These are phyloP conservation scores for Helotiales sp. DNA, from an alignment of 2,329 filamentous ascomycete species.

Conservation along the genomic window DNA sequence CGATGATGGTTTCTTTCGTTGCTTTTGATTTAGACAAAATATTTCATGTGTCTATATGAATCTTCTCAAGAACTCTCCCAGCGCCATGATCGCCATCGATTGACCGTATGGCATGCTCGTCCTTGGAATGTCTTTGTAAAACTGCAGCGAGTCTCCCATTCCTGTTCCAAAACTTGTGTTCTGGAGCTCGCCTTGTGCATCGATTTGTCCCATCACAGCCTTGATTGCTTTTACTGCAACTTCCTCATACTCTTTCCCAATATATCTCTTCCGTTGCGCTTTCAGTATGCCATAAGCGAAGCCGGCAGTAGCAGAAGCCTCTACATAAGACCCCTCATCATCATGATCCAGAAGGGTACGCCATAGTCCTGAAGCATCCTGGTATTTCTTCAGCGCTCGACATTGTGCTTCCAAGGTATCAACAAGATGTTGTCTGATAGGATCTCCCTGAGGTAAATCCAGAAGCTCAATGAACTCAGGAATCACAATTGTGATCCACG, in stretches of 20 bases:
- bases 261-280: constrained; percentile 67
- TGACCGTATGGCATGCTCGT: constrained; percentile 86
- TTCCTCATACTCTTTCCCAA: constrained; percentile 59
- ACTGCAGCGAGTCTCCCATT: constrained; percentile 72
- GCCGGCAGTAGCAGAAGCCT: constrained; percentile 76
- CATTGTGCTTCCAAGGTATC: constrained; percentile 69
- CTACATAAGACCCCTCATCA: constrained; percentile 69
- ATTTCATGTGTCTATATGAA: neutral
- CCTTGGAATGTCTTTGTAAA: constrained; percentile 74
- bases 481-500: constrained; percentile 78
- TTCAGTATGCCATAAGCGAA: constrained; percentile 82
- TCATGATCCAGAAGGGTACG: constrained; percentile 71
- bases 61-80: constrained; percentile 68
- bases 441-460: constrained; percentile 46
- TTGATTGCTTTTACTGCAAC: constrained; percentile 65
- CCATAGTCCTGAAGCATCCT: constrained; percentile 67
- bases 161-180: constrained; percentile 78
- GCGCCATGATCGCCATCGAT: constrained; percentile 80
- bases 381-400: constrained; percentile 60
- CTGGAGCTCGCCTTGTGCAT: constrained; percentile 65
- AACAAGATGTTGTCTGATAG: constrained; percentile 45
- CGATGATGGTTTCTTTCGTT: too few relatives aligned
- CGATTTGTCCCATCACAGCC: constrained; percentile 67
- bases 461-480: constrained; percentile 77
- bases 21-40: too few relatives aligned